Evolutionary conservation across 2,329 filamentous ascomycete species (phyloP), one percentile per base, ranked within the genome.

Genomic region (Tolypocladium album): DNA sequence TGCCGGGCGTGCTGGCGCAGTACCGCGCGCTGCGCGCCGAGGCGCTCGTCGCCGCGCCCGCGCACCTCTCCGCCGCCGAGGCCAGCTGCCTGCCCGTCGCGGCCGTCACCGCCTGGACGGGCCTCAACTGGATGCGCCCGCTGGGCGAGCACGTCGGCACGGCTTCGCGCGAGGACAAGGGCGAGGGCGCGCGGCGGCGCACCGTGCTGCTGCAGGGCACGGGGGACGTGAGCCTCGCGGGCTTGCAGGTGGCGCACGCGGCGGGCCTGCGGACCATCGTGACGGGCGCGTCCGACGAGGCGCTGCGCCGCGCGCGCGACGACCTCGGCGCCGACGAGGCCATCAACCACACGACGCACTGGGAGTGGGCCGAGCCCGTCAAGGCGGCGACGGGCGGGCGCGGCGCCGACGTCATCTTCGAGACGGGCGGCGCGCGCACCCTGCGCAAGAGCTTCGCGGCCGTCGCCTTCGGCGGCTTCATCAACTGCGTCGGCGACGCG

Each of bases 331-430:
- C 80, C 0, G 78, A 82, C 67, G 68, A 78, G 58, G 69, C 69
- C 20, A 79, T 85, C 65, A 85, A 85, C 71, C 83, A 84, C 71
- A 74, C 73, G 60, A 81, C 76, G 12, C 76, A 72, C 50, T 80
- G 79, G 55, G 70, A 76, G 53, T 85, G 82, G 82, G 61, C 71
- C 17, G 45, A 27, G 45, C 45, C 45, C 22, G 45, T 47, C 12
- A 4, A 15, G 22, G 45, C 22, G 3, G 65, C 79, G 8, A 84
- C 82, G 0, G 57, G 64, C 36, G 72, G 71, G 17, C 66, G 70
- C 13, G 82, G 82, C 24, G 81, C 78, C 3, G 80, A 84, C 69
- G 72, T 82, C 53, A 77, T 85, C 57, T 76, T 85, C 61, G 83
- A 85, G 64, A 78, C 76, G 47, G 82, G 80, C 36, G 82, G 82